Conservation (phyloP, 208 protist genomes). For the Leishmania arabica region DNA sequence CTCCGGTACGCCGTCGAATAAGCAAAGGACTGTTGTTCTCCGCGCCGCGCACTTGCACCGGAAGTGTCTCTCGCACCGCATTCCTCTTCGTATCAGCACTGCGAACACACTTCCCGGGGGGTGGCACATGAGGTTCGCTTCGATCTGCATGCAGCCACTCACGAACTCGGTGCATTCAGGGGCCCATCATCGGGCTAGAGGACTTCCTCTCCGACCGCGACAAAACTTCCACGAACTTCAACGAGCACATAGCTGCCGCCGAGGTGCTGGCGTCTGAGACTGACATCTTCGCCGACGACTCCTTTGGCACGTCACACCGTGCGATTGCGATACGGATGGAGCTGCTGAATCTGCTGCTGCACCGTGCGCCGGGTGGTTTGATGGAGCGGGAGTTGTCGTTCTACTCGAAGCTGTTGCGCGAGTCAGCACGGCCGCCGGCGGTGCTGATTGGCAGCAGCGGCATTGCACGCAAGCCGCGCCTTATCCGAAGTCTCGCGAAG, state of each 20-base stretch:
- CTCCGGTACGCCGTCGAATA: slow-evolving; percentile 49
- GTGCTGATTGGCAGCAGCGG: slow-evolving; percentile 62
- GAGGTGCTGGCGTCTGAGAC: slow-evolving; percentile 57
- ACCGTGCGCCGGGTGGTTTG: slow-evolving; percentile 73
- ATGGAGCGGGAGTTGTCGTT: slow-evolving; percentile 79
- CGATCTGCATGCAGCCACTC: slow-evolving; percentile 56
- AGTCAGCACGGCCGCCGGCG: slow-evolving; percentile 58
- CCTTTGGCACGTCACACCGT: slow-evolving; percentile 66
- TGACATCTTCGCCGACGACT: slow-evolving; percentile 86
- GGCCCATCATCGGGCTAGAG: slow-evolving; percentile 72
- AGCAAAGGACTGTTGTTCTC: slow-evolving; percentile 56
- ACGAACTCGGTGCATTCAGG: slow-evolving; percentile 40
- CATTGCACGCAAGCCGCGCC: slow-evolving; percentile 58
- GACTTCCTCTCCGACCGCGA: slow-evolving; percentile 86
- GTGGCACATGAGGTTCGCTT: slow-evolving; percentile 58
- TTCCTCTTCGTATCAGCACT: slow-evolving; percentile 56
- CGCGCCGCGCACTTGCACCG: slow-evolving; percentile 38
- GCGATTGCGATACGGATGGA: slow-evolving; percentile 10
- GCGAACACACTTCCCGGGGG: slow-evolving; percentile 45
- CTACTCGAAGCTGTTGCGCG: slow-evolving; percentile 75
- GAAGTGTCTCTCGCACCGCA: slow-evolving; percentile 45
- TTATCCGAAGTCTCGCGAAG: slow-evolving; percentile 66
- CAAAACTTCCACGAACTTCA: slow-evolving; percentile 42
- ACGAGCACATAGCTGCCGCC: slow-evolving; percentile 61
- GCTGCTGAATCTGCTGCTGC: slow-evolving; percentile 65